phyloP scores from a whole-genome alignment of 1,284 basidiomycete species.

The Singerocomus inundabilis region DNA sequence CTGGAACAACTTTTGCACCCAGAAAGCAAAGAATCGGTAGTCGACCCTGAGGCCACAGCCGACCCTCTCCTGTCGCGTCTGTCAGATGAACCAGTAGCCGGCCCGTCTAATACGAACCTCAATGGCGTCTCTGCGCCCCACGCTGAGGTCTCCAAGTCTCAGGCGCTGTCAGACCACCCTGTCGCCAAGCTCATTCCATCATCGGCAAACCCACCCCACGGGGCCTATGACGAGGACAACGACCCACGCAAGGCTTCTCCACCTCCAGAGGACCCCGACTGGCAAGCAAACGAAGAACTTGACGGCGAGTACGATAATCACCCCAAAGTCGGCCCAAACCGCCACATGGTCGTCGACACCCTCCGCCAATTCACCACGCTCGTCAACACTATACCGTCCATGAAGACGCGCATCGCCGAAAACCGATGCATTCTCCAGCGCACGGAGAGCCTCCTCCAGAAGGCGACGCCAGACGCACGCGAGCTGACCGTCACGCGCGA shows the following conservation, averaged over 20 bases:
- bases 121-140: background rate
- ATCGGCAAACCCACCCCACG: background rate
- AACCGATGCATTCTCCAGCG: slow-evolving; percentile 21
- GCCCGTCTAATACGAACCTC: slow-evolving; percentile 1
- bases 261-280: background rate
- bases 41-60: background rate
- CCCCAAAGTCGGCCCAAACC: slow-evolving; percentile 17
- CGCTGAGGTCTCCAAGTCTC: background rate
- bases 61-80: background rate
- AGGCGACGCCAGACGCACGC: slow-evolving; percentile 19
- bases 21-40: slow-evolving; percentile 8
- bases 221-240: background rate
- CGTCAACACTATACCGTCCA: slow-evolving; percentile 20
- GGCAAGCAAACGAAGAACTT: slow-evolving; percentile 3
- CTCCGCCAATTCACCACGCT: slow-evolving; percentile 29
- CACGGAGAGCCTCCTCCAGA: slow-evolving; percentile 14
- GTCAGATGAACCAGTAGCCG: slow-evolving; percentile 13
- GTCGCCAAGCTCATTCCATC: background rate
- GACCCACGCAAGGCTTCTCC: background rate
- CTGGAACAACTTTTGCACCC: slow-evolving; percentile 16
- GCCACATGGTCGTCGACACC: slow-evolving; percentile 28
- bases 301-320: slow-evolving; percentile 3
- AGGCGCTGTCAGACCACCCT: background rate
- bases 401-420: slow-evolving; percentile 25
- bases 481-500: slow-evolving; percentile 27